Percentiles rank a stretch among this genome's conserved stretches.
phyloP scores from a whole-genome alignment of 768 basidiomycete species.

The Lentinula detonsa region DNA sequence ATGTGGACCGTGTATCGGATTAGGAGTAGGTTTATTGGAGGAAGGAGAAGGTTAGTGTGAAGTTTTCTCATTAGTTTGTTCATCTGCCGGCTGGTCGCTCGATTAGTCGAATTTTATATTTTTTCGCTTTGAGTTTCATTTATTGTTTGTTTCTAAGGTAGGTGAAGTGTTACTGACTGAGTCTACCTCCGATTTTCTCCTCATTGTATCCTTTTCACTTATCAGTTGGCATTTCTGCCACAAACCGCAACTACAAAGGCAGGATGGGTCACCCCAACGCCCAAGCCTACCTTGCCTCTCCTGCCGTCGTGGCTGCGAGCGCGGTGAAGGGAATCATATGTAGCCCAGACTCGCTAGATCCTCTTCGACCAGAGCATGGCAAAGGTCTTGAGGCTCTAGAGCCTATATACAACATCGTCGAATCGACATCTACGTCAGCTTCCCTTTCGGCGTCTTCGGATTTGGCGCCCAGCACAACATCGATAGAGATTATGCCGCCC shows the following conservation, averaged over 20 bases:
- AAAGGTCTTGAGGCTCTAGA: not conserved
- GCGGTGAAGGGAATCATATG: constrained; percentile 90
- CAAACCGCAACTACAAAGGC: constrained; percentile 98
- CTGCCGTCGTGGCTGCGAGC: constrained; percentile 95
- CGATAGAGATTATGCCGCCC: constrained; percentile 17
- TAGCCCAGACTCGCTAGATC: constrained; percentile 69
- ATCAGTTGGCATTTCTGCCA: constrained; percentile 89
- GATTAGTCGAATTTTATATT: not conserved
- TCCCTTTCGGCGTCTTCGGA: constrained; percentile 16
- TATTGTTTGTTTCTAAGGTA: not conserved
- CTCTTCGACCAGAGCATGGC: constrained; percentile 13
- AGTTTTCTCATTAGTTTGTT: not conserved
- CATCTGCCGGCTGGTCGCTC: not conserved
- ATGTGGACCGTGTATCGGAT: constrained; percentile 96
- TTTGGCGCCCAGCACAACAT: constrained; percentile 13
- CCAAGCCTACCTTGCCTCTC: constrained; percentile 91
- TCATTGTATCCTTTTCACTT: not conserved
- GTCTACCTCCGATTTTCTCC: not conserved
- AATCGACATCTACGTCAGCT: constrained; percentile 52
- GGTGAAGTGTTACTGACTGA: too few species aligned
- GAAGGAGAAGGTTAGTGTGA: constrained; percentile 58
- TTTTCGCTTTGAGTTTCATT: too few species aligned
- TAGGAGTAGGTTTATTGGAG: constrained; percentile 87
- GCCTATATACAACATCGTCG: constrained; percentile 39
- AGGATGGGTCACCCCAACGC: constrained; percentile 97